These are phyloP conservation scores for Epichloe amarillans DNA, from an alignment of 2,329 filamentous ascomycete species.

Conservation along the genomic window DNA sequence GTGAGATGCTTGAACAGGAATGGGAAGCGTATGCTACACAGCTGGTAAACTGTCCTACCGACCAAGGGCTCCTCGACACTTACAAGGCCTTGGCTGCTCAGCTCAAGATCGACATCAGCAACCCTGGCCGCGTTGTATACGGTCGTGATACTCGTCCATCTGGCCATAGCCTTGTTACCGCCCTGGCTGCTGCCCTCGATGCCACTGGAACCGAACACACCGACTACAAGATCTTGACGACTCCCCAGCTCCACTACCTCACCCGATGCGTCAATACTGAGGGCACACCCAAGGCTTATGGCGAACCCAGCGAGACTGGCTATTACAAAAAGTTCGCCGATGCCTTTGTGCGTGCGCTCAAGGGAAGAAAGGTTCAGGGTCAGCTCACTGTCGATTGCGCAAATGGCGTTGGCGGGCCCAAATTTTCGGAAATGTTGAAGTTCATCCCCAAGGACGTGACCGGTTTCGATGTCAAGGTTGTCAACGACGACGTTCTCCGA, in stretches of 20 bases:
- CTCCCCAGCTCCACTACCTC: slow-evolving; percentile 95
- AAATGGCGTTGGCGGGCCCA: slow-evolving; percentile 91
- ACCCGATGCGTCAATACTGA: slow-evolving; percentile 90
- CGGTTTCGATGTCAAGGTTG: slow-evolving; percentile 66
- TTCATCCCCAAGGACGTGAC: slow-evolving; percentile 58
- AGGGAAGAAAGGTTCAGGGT: slow-evolving; percentile 60
- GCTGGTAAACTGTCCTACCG: slow-evolving; percentile 71
- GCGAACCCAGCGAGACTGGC: slow-evolving; percentile 74
- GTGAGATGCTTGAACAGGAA: slow-evolving; percentile 92
- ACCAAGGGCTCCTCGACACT: slow-evolving; percentile 60
- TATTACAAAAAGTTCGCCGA: slow-evolving; percentile 88
- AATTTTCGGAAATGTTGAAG: slow-evolving; percentile 76
- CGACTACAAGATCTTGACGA: slow-evolving; percentile 87
- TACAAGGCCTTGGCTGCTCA: slow-evolving; percentile 65
- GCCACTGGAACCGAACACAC: slow-evolving; percentile 61
- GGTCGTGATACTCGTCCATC: slow-evolving; percentile 89
- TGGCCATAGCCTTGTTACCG: slow-evolving; percentile 67
- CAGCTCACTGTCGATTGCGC: slow-evolving; percentile 82
- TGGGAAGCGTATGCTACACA: slow-evolving; percentile 86
- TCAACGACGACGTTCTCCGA: slow-evolving; percentile 87
- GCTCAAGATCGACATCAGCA: slow-evolving; percentile 59
- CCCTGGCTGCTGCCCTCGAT: slow-evolving; percentile 66
- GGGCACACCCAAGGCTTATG: slow-evolving; percentile 75
- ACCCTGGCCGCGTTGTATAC: slow-evolving; percentile 70
- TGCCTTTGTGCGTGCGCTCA: slow-evolving; percentile 75